A percentile compares a stretch with the other conserved stretches of the same genome.
Conservation (phyloP, 1,284 basidiomycete species). For the Laetiporus sulphureus region DNA sequence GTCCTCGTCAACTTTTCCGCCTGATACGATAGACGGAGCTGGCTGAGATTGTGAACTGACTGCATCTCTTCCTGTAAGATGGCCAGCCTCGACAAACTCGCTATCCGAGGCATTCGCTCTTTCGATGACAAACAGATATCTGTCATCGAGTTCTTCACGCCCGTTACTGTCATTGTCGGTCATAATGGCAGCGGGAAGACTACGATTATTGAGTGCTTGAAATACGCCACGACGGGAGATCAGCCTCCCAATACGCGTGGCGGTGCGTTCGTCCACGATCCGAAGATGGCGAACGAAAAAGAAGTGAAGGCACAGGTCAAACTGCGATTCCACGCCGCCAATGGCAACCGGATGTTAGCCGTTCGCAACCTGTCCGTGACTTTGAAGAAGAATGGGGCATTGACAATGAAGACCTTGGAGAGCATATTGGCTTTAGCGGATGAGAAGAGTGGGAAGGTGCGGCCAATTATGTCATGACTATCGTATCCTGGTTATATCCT, state of each 20-base stretch:
- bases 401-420: slow-evolving; percentile 98
- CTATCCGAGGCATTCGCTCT: slow-evolving; percentile 82
- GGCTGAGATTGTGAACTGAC: too few species aligned
- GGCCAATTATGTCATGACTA: slow-evolving; percentile 11
- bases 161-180: slow-evolving; percentile 97
- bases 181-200: slow-evolving; percentile 99
- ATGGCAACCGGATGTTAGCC: slow-evolving; percentile 85
- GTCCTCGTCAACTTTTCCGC: too few species aligned
- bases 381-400: slow-evolving; percentile 78
- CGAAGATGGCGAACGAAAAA: slow-evolving; percentile 97
- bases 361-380: slow-evolving; percentile 92
- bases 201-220: slow-evolving; percentile 98
- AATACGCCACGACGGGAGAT: slow-evolving; percentile 98
- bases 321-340: slow-evolving; percentile 87
- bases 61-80: slow-evolving; percentile 58
- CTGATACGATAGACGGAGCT: too few species aligned
- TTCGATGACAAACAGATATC: slow-evolving; percentile 94
- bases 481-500: not conserved
- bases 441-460: slow-evolving; percentile 69
- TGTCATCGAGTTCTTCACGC: slow-evolving; percentile 96
- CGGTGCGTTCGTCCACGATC: slow-evolving; percentile 97
- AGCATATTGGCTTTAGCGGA: slow-evolving; percentile 80
- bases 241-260: slow-evolving; percentile 97
- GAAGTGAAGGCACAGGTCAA: slow-evolving; percentile 99
- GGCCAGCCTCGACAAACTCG: slow-evolving; percentile 85